Evolutionary conservation across 345 rosid genomes (phyloP).

Genomic region (Gossypium rotundifolium): DNA sequence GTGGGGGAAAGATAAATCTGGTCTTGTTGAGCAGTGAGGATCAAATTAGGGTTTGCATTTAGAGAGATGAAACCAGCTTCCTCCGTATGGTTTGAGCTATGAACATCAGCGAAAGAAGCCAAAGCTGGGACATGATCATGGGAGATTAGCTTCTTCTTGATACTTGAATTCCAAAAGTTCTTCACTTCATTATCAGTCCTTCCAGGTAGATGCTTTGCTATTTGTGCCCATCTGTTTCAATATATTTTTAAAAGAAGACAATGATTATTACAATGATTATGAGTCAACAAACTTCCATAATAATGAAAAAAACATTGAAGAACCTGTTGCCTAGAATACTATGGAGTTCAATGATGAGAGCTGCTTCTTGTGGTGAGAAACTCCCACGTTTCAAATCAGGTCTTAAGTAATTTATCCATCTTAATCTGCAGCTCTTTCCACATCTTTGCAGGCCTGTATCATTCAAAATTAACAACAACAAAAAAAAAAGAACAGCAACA

Average conservation of each 20-base stretch:
- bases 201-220: conserved; percentile 85
- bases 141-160: conserved; percentile 75
- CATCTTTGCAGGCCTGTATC: conserved; percentile 80
- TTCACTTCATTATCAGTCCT: conserved; percentile 94
- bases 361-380: conserved; percentile 91
- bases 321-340: conserved; percentile 92
- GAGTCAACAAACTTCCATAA: not conserved
- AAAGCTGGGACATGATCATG: conserved; percentile 38
- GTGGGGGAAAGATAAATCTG: conserved; percentile 35
- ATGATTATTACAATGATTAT: conserved; percentile 5
- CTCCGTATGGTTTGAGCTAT: conserved; percentile 21
- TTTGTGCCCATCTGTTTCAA: conserved; percentile 73
- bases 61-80: conserved; percentile 37
- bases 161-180: conserved; percentile 92
- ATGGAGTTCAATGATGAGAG: conserved; percentile 92
- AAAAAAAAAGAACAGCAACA: not conserved
- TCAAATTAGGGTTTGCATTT: conserved; percentile 48
- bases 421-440: conserved; percentile 94
- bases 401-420: conserved; percentile 94
- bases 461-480: not conserved
- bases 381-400: conserved; percentile 96
- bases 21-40: conserved; percentile 25
- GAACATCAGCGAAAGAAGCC: conserved; percentile 20
- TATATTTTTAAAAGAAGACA: not conserved
- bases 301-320: not conserved